phyloP scores from a whole-genome alignment of 2,329 filamentous ascomycete genomes.

The Madurella fahalii region DNA sequence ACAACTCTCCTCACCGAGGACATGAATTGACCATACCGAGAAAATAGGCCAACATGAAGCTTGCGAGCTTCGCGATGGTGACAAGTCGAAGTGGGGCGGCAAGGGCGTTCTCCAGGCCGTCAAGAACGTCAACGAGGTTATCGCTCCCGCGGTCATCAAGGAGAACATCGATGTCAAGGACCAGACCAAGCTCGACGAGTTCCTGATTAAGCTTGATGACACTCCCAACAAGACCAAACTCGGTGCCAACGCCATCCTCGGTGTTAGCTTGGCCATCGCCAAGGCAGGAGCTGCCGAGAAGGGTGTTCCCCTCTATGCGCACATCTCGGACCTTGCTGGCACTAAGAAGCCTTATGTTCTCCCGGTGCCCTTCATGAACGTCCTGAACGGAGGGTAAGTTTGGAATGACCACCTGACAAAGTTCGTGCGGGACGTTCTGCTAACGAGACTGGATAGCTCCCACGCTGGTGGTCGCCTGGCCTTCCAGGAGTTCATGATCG shows the following conservation, averaged over 20 bases:
- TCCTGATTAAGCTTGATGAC: constrained; percentile 81
- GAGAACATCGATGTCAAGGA: constrained; percentile 81
- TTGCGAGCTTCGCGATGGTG: constrained; percentile 84
- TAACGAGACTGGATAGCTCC: constrained; percentile 54
- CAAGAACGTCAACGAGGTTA: constrained; percentile 76
- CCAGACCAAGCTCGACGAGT: constrained; percentile 77
- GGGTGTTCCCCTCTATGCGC: constrained; percentile 80
- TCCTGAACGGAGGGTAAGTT: constrained; percentile 69
- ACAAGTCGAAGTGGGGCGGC: constrained; percentile 80
- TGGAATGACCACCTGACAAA: background rate
- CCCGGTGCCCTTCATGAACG: constrained; percentile 90
- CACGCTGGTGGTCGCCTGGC: constrained; percentile 95
- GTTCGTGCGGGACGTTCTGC: background rate
- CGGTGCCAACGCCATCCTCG: constrained; percentile 84
- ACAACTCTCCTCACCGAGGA: constrained; percentile 11
- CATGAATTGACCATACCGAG: constrained; percentile 21
- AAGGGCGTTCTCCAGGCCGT: constrained; percentile 87
- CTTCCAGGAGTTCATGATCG: constrained; percentile 97
- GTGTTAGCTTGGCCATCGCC: constrained; percentile 78
- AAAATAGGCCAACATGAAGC: constrained; percentile 77
- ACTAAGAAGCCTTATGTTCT: constrained; percentile 91
- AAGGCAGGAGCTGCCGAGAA: constrained; percentile 89
- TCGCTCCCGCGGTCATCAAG: constrained; percentile 78
- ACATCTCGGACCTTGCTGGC: constrained; percentile 81
- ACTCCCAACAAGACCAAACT: constrained; percentile 83